A percentile compares a stretch with the other conserved stretches of the same genome.
Evolutionary conservation across 768 basidiomycete genomes (phyloP).

Genomic region (Atractiella rhizophila): DNA sequence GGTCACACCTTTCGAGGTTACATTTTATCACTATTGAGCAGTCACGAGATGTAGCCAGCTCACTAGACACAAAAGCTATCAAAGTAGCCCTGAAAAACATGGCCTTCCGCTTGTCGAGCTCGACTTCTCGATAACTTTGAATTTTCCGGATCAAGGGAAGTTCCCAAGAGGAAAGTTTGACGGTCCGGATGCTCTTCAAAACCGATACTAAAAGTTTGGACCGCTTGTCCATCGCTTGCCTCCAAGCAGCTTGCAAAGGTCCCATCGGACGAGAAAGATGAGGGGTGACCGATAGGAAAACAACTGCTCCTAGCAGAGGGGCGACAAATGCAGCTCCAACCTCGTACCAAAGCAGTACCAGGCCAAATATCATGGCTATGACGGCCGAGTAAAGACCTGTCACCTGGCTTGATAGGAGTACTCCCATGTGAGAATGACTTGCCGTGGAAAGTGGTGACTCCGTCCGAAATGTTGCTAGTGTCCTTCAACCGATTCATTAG

Average conservation of each 20-base stretch:
- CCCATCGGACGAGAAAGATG: neutral
- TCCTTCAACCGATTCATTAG: no score
- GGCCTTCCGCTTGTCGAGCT: constrained; percentile 3
- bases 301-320: neutral
- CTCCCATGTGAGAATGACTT: no score
- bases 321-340: constrained; percentile 2
- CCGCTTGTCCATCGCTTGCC: constrained; percentile 1
- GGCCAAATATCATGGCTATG: constrained; percentile 3
- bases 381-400: constrained; percentile 5
- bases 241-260: neutral
- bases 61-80: no score
- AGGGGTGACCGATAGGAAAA: constrained; percentile 4
- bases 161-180: constrained; percentile 8
- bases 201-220: constrained; percentile 4
- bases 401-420: no score
- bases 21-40: no score
- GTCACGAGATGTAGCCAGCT: no score
- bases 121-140: neutral
- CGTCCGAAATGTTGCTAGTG: no score
- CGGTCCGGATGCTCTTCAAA: constrained; percentile 4
- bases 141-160: neutral
- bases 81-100: neutral
- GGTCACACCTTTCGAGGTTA: no score
- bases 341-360: constrained; percentile 4
- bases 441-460: no score